phyloP scores from a whole-genome alignment of 2,329 filamentous ascomycete genomes.

The Pseudogymnoascus sp. region DNA sequence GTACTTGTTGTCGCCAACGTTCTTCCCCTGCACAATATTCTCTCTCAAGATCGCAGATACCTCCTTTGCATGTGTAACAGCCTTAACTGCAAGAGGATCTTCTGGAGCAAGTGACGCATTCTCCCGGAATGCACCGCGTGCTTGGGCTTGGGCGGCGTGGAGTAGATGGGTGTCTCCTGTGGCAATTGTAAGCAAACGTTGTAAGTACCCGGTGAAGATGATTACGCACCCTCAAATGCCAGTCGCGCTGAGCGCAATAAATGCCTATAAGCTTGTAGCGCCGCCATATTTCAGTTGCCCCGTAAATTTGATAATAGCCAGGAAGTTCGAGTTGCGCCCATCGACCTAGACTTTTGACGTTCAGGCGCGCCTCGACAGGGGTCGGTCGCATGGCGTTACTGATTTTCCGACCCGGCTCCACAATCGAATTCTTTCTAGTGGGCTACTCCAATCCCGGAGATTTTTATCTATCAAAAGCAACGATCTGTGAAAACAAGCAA shows the following conservation, averaged over 20 bases:
- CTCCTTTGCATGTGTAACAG: slow-evolving; percentile 71
- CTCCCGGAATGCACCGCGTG: slow-evolving; percentile 63
- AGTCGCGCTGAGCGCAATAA: slow-evolving; percentile 72
- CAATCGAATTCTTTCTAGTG: slow-evolving; percentile 5
- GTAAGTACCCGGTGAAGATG: not conserved
- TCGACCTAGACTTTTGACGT: not conserved
- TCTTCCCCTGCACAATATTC: slow-evolving; percentile 80
- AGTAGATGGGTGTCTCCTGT: slow-evolving; percentile 64
- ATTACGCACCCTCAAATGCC: slow-evolving; percentile 67
- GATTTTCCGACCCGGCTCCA: slow-evolving; percentile 3
- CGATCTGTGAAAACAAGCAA: not conserved
- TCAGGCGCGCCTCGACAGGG: not conserved
- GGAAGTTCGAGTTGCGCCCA: not conserved
- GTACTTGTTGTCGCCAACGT: slow-evolving; percentile 42
- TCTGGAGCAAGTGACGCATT: slow-evolving; percentile 51
- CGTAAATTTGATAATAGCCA: not conserved
- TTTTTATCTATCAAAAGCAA: slow-evolving; percentile 7
- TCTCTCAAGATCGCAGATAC: slow-evolving; percentile 69
- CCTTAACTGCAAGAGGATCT: slow-evolving; percentile 50
- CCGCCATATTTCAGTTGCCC: not conserved
- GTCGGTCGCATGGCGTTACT: not conserved
- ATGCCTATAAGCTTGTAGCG: slow-evolving; percentile 66
- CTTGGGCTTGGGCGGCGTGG: slow-evolving; percentile 60
- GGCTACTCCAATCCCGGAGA: not conserved
- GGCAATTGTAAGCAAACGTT: slow-evolving; percentile 10